Evolutionary conservation across 2,329 filamentous ascomycete genomes (phyloP).

Genomic region (Beauveria sp.): DNA sequence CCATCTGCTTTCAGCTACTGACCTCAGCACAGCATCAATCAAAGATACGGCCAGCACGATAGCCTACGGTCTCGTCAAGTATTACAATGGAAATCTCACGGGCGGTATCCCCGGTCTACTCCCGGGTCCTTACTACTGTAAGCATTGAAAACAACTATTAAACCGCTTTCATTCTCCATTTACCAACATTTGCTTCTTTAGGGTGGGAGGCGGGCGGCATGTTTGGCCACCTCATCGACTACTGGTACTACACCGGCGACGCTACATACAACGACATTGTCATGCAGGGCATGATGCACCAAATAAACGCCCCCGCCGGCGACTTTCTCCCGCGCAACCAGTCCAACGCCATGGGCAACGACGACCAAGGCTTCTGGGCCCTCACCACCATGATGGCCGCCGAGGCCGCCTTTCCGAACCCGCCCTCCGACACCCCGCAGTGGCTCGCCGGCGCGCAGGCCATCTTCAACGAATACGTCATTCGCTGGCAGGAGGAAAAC

Average conservation of each 20-base stretch:
- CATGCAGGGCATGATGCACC: slow-evolving; percentile 46
- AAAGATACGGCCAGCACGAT: slow-evolving; percentile 40
- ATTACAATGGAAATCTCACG: slow-evolving; percentile 50
- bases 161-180: slow-evolving; percentile 16
- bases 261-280: slow-evolving; percentile 49
- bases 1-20: neutral
- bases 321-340: slow-evolving; percentile 55
- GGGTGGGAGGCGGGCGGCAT: slow-evolving; percentile 59
- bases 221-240: slow-evolving; percentile 58
- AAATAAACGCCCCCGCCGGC: slow-evolving; percentile 38
- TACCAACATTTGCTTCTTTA: slow-evolving; percentile 2
- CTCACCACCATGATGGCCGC: slow-evolving; percentile 64
- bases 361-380: slow-evolving; percentile 69
- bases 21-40: slow-evolving; percentile 34
- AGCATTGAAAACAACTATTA: slow-evolving; percentile 21
- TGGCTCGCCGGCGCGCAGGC: slow-evolving; percentile 73
- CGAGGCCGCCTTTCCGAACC: slow-evolving; percentile 62
- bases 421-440: slow-evolving; percentile 48
- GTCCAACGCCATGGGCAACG: slow-evolving; percentile 49
- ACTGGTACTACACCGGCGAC: slow-evolving; percentile 58
- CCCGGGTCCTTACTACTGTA: slow-evolving; percentile 57
- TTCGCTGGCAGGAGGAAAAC: slow-evolving; percentile 57
- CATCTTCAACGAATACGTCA: slow-evolving; percentile 70
- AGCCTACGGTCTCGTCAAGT: slow-evolving; percentile 41
- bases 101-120: slow-evolving; percentile 51